phyloP scores from a whole-genome alignment of 371 early-diverging fungal species.

The Umbelopsis sp. region DNA sequence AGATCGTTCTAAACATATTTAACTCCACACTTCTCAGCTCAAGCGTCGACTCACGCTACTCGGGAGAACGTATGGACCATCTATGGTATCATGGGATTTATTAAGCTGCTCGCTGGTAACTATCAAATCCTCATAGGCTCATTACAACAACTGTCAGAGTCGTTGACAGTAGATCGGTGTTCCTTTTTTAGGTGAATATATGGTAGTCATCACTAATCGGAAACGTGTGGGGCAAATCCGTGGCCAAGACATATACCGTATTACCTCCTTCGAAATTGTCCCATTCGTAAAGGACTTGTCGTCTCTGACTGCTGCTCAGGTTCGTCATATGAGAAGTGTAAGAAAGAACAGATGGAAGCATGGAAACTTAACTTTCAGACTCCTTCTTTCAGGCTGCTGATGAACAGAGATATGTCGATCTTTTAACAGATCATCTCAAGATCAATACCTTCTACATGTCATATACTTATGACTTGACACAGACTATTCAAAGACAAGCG shows the following conservation, averaged over 20 bases:
- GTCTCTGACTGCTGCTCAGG: constrained; percentile 54
- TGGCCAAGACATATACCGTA: constrained; percentile 72
- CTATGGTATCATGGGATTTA: constrained; percentile 35
- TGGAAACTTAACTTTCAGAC: constrained; percentile 17
- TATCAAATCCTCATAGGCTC: background rate
- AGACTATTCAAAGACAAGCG: constrained; percentile 77
- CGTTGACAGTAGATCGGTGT: background rate
- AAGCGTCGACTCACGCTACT: constrained; percentile 1
- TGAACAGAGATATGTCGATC: constrained; percentile 74
- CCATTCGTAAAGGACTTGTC: constrained; percentile 63
- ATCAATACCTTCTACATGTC: constrained; percentile 84
- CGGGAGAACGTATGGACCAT: constrained; percentile 15
- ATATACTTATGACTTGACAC: constrained; percentile 84
- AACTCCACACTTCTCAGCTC: background rate
- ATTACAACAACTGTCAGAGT: background rate
- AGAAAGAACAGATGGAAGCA: background rate
- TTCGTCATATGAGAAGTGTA: constrained; percentile 18
- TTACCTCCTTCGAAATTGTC: constrained; percentile 74
- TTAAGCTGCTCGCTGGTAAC: constrained; percentile 31
- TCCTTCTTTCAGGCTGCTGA: constrained; percentile 54
- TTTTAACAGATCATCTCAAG: constrained; percentile 75
- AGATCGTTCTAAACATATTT: background rate
- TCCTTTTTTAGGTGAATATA: constrained; percentile 71
- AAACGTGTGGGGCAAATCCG: constrained; percentile 65
- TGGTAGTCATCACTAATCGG: constrained; percentile 85